A percentile compares a stretch with the other conserved stretches of the same genome.
Conservation (phyloP, 768 basidiomycete species). For the Pisolithus tinctorius region DNA sequence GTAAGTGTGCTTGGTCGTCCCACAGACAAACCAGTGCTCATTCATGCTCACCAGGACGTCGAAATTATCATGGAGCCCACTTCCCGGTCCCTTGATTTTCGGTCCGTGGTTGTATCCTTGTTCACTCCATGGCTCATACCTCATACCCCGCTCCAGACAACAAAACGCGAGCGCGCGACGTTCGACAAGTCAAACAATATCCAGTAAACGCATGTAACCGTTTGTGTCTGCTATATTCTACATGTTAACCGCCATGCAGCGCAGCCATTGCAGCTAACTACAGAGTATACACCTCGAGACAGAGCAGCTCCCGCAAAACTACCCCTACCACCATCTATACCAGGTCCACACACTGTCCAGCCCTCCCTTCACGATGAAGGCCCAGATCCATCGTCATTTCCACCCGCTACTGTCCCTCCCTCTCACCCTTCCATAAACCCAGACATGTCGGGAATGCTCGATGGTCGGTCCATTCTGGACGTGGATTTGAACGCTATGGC, state of each 20-base stretch:
- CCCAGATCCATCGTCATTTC: slow-evolving; percentile 58
- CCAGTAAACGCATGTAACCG: slow-evolving; percentile 21
- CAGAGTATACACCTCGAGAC: slow-evolving; percentile 74
- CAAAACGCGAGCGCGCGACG: slow-evolving; percentile 30
- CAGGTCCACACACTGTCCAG: slow-evolving; percentile 19
- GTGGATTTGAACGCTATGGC: slow-evolving; percentile 68
- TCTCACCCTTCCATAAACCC: slow-evolving; percentile 79
- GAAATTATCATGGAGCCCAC: slow-evolving; percentile 88
- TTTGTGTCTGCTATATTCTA: background rate
- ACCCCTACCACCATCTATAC: slow-evolving; percentile 10
- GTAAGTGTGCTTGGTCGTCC: slow-evolving; percentile 26
- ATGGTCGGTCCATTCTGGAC: slow-evolving; percentile 78
- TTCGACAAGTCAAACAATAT: slow-evolving; percentile 20
- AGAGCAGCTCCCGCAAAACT: slow-evolving; percentile 42
- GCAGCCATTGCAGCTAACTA: slow-evolving; percentile 58
- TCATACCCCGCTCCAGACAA: slow-evolving; percentile 23
- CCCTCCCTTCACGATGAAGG: slow-evolving; percentile 33
- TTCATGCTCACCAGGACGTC: slow-evolving; percentile 48
- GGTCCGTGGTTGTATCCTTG: slow-evolving; percentile 34
- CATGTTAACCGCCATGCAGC: slow-evolving; percentile 12
- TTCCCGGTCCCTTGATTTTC: slow-evolving; percentile 65
- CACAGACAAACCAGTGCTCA: slow-evolving; percentile 1
- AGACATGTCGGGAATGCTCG: slow-evolving; percentile 52
- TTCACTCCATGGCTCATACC: background rate
- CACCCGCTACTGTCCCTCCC: slow-evolving; percentile 62